These are phyloP conservation scores for Agaricus blazei DNA, from an alignment of 768 basidiomycete genomes.

Conservation along the genomic window DNA sequence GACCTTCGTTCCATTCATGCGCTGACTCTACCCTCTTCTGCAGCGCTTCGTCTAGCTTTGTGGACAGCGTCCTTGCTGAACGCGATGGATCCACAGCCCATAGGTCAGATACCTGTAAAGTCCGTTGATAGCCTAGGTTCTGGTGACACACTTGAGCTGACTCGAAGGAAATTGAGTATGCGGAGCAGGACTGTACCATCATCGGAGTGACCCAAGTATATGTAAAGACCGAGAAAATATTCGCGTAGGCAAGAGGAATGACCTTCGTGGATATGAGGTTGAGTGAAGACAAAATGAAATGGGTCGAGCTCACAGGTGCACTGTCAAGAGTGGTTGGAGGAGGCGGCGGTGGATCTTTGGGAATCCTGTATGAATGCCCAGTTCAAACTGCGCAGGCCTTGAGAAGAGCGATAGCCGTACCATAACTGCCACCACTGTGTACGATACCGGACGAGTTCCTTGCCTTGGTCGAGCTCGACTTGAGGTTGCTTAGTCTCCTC, in stretches of 20 bases:
- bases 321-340: conserved; percentile 51
- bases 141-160: conserved; percentile 14
- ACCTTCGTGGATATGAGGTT: conserved; percentile 20
- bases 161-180: background rate
- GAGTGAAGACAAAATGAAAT: background rate
- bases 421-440: conserved; percentile 53
- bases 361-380: conserved; percentile 37
- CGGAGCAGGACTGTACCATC: conserved; percentile 30
- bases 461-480: conserved; percentile 34
- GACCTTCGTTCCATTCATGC: conserved; percentile 47
- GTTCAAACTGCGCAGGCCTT: background rate
- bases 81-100: conserved; percentile 58
- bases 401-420: conserved; percentile 22
- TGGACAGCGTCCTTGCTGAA: conserved; percentile 45
- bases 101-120: conserved; percentile 69
- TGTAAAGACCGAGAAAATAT: conserved; percentile 52
- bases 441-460: conserved; percentile 34
- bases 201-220: conserved; percentile 63
- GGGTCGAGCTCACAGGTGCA: conserved; percentile 32
- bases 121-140: conserved; percentile 65
- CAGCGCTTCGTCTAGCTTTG: conserved; percentile 54
- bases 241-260: conserved; percentile 56
- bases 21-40: conserved; percentile 41
- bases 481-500: background rate
- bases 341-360: conserved; percentile 52